Evolutionary conservation across 2,329 filamentous ascomycete species (phyloP).

Genomic region (Beauveria medogensis): DNA sequence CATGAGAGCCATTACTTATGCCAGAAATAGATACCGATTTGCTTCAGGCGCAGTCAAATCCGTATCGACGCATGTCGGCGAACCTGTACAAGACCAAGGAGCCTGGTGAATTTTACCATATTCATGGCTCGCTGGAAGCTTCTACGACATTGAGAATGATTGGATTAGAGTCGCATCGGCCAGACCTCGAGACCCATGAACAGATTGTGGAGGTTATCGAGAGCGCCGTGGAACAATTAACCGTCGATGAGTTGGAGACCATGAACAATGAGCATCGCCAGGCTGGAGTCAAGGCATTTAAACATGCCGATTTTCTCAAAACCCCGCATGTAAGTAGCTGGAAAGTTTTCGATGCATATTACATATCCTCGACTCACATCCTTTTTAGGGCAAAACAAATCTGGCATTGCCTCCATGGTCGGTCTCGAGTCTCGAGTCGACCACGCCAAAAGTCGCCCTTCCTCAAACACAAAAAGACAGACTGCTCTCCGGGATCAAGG

Average conservation of each 20-base stretch:
- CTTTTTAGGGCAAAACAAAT: slow-evolving; percentile 36
- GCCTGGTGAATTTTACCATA: slow-evolving; percentile 63
- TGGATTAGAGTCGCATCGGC: slow-evolving; percentile 52
- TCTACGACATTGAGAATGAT: slow-evolving; percentile 63
- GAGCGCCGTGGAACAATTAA: slow-evolving; percentile 46
- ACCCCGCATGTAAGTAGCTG: slow-evolving; percentile 34
- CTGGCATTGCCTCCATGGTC: slow-evolving; percentile 36
- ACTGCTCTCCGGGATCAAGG: slow-evolving; percentile 54
- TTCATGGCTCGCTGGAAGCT: slow-evolving; percentile 67
- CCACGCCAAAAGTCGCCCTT: slow-evolving; percentile 40
- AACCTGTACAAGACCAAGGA: slow-evolving; percentile 62
- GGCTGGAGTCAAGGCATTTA: slow-evolving; percentile 52
- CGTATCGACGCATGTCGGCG: slow-evolving; percentile 64
- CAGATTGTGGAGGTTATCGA: slow-evolving; percentile 54
- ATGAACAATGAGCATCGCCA: slow-evolving; percentile 49
- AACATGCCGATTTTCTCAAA: slow-evolving; percentile 49
- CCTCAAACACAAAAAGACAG: slow-evolving; percentile 17
- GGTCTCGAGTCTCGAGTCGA: slow-evolving; percentile 40
- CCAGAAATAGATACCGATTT: slow-evolving; percentile 57
- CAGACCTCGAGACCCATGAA: slow-evolving; percentile 52
- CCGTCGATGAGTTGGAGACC: slow-evolving; percentile 46
- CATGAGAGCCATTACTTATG: neutral
- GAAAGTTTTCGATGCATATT: neutral
- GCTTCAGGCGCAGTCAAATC: slow-evolving; percentile 59
- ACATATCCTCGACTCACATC: slow-evolving; percentile 15